A percentile compares a stretch with the other conserved stretches of the same genome.
Conservation (phyloP, 2,329 filamentous ascomycete genomes). For the Clonostachys rosea region DNA sequence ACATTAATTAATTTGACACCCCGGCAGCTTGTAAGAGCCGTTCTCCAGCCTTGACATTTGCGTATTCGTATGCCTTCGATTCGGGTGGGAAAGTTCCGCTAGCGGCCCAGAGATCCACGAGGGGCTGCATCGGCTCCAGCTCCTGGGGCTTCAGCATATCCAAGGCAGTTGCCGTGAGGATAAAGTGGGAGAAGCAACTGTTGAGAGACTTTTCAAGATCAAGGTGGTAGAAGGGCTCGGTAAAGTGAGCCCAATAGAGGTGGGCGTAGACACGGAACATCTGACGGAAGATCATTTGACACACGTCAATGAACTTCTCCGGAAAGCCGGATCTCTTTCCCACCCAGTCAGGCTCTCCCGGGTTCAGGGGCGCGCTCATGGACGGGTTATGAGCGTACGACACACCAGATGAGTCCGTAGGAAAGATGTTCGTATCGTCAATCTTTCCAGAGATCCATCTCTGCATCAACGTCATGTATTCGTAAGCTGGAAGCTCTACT, state of each 20-base stretch:
- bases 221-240: conserved; percentile 78
- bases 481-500: conserved; percentile 85
- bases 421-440: conserved; percentile 84
- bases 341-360: conserved; percentile 68
- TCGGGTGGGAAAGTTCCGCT: conserved; percentile 83
- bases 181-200: conserved; percentile 83
- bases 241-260: conserved; percentile 94
- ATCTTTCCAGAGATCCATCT: conserved; percentile 97
- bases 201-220: conserved; percentile 79
- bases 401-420: conserved; percentile 71
- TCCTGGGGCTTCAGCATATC: conserved; percentile 85
- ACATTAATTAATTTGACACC: conserved; percentile 6
- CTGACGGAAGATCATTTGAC: conserved; percentile 91
- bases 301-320: conserved; percentile 81
- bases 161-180: conserved; percentile 74
- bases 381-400: conserved; percentile 61
- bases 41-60: conserved; percentile 57
- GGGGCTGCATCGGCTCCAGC: conserved; percentile 90
- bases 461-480: conserved; percentile 94
- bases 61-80: conserved; percentile 62
- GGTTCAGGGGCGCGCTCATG: conserved; percentile 52
- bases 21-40: conserved; percentile 46
- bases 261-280: conserved; percentile 99
- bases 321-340: conserved; percentile 94
- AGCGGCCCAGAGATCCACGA: conserved; percentile 87